These are phyloP conservation scores for Epichloe baconii DNA, from an alignment of 2,329 filamentous ascomycete species.

Conservation along the genomic window DNA sequence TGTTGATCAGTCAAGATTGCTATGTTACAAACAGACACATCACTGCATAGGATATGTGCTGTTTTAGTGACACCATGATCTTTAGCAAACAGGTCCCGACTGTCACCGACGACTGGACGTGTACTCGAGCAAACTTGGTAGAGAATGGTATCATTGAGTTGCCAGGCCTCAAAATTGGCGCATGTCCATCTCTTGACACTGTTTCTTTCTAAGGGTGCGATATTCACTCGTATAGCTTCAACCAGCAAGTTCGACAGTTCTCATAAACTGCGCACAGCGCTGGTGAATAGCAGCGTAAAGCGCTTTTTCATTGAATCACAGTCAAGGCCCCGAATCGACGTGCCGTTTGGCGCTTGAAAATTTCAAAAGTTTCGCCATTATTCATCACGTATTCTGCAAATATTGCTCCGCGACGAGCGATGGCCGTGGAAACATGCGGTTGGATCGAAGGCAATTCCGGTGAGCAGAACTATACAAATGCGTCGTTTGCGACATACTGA, in stretches of 20 bases:
- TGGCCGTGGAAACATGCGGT: constrained; percentile 8
- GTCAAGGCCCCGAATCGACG: not conserved
- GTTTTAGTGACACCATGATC: not conserved
- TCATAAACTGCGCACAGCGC: not conserved
- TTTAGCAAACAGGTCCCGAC: not conserved
- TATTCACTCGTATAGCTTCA: not conserved
- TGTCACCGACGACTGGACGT: not conserved
- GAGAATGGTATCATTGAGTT: not conserved
- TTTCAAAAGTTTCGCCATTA: not conserved
- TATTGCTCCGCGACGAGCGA: not conserved
- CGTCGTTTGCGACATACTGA: not conserved
- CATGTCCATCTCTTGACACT: not conserved
- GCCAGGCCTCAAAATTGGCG: not conserved
- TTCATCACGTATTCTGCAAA: not conserved
- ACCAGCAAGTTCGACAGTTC: not conserved
- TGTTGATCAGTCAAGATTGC: not conserved
- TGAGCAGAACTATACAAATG: not conserved
- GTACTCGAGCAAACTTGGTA: not conserved
- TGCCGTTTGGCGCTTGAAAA: not conserved
- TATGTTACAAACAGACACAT: not conserved
- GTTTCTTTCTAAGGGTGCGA: not conserved
- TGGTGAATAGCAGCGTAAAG: not conserved
- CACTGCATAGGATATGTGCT: not conserved
- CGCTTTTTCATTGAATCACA: not conserved
- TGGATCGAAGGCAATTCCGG: constrained; percentile 11